Base-by-base conservation (phyloP, 495 filamentous ascomycete genomes). In the Penicillium angulare region DNA sequence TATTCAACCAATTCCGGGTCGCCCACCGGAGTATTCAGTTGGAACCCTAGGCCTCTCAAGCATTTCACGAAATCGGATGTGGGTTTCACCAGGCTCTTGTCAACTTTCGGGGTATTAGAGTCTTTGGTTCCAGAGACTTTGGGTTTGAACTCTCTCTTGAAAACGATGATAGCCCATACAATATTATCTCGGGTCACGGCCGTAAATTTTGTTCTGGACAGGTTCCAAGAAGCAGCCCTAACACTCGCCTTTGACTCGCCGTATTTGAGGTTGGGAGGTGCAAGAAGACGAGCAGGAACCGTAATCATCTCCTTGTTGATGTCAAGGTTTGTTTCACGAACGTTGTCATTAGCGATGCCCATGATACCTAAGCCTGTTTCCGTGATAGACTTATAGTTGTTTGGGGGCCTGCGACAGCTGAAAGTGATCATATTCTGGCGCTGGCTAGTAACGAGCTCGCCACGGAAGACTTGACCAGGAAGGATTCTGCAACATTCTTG, bases 331-430 rank as follows among this genome's bases (percentile, higher is more conserved):
- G 35, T 5, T 2, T 32, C 8, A 7, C 41, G 22, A n/a, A 39
- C 48, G 1, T 45, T 8, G 2, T 34, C 16, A 1, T 71, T 50
- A 0, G 18, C 3, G 0, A 87, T 68, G 21, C 77, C 72, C 34
- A 82, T 64, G 15, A 82, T 61, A 0, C 53, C 40, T 1, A 72
- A 69, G 4, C 81, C 87, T 7, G 76, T 63, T 0, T 59, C 67
- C 0, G 73, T 68, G 53, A 93, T 85, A 0, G 83, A 85, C 5
- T 68, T 46, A 0, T 81, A 86, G 54, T 92, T 92, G 21, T 72
- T 64, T 1, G 67, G 72, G 0, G 88, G 85, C 1, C 64, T 58
- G 5, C 87, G 77, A 44, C 81, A 85, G 5, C 88, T 83, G 58
- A 89, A 86, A 2, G 56, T 59, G 31, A 88, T 80, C 81, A 91